Evolutionary conservation across 2,329 filamentous ascomycete genomes (phyloP), one percentile per base, ranked within the genome.

Genomic region (Claviceps quebecensis): DNA sequence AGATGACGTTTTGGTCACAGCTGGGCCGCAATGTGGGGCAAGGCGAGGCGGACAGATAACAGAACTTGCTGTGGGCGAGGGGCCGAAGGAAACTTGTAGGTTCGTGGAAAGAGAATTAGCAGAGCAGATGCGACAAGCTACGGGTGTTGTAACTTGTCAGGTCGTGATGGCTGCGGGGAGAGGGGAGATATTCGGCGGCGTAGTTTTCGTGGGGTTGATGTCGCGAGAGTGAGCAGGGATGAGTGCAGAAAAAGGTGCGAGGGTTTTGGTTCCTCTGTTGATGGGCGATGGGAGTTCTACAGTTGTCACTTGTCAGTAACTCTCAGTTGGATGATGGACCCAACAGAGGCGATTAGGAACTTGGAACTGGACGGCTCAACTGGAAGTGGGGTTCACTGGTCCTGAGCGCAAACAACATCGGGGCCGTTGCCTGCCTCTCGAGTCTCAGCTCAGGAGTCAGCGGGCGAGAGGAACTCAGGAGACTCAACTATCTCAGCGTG

Each of bases 1-100:
- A 56, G 58, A 60, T 62, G 60, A 62, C 61, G 62, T 64, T 65
- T 60, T 57, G 58, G 62, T 55, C 57, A 59, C 53, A 44, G 26
- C 51, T 40, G 45, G 54, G 52, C 55, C 53, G 56, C 54, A 50
- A 52, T 56, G 57, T 54, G 53, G 54, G 45, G 52, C 48, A 56
- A 11, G 29, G 55, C 52, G 50, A 52, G 48, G 51, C 50, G 50
- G 48, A 46, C 41, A 52, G 49, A 22, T 34, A 23, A n/a, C 19
- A 45, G 39, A 45, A 11, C 44, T 41, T 19, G 44, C 22, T 51
- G 39, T 41, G 26, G 29, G 45, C 41, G 47, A 37, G 49, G 22
- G 22, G 29, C 11, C 40, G 37, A 17, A 22, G 47, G 19, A 14
- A 41, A n/a, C 6, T 14, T 41, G 38, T 26, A 44, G 44, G 40